Base-by-base conservation (phyloP, 352 stramenopile genomes). In the Pythium folliculosum region DNA sequence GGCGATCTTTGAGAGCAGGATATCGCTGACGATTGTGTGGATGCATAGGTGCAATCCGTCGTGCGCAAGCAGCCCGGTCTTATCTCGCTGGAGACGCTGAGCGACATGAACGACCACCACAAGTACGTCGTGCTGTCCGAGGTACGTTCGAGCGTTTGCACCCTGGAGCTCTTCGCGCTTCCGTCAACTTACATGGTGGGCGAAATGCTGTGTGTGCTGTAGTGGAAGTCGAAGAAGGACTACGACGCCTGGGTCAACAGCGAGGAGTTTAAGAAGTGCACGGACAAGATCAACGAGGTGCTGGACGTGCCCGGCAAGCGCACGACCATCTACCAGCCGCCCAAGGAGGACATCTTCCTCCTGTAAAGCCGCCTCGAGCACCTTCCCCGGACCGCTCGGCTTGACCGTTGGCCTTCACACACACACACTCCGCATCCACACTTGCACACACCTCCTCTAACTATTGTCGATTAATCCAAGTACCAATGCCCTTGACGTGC, bases 101-200 rank as follows among this genome's bases (percentile, higher is more conserved):
- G 81, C 60, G 87, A 95, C 44, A 67, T 90, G 59, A 85, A 91
- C 58, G 81, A 95, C 56, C 87, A 95, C 68, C 87, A 95, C 74
- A 95, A 94, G 76, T 95, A 93, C 62, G 84, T 95, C 27, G 77
- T 95, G 57, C 60, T 95, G 27, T 95, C 87, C 1, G 84, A 95
- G 81, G 86, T 94, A 30, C 40, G 58, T 56, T 1, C 17, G 65
- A 40, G 35, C 12, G 27, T 32, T 32, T 2, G 27, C 27, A 32
- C 2, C 27, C 1, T 40, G 35, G 35, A 40, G 35, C 35, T 40
- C 8, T 40, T 40, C 8, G 35, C 35, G 35, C 8, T 5, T 32
- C 17, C 21, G 32, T 22, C 9, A 47, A 45, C 47, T 21, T 5
- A 47, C 5, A 16, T 21, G 13, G 10, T 56, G 23, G 23, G 21